Percentiles rank a stretch among this genome's conserved stretches.
Conservation (phyloP, 179 eudicot species). For the Amaranthus tricolor region DNA sequence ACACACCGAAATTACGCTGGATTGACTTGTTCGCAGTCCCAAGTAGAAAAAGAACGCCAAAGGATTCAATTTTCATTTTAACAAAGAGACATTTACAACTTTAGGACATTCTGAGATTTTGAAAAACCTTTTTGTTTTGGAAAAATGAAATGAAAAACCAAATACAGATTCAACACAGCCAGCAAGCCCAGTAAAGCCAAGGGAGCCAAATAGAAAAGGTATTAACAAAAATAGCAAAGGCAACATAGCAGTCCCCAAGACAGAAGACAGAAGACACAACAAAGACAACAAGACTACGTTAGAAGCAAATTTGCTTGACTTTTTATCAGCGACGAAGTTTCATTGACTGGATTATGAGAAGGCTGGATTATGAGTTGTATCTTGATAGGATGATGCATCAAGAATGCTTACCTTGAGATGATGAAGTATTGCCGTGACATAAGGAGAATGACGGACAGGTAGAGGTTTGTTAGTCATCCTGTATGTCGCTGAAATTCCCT, state of each 20-base stretch:
- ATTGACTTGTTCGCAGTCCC: too few species aligned
- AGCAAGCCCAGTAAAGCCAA: too few species aligned
- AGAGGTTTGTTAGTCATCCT: constrained; percentile 96
- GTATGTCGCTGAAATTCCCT: constrained; percentile 86
- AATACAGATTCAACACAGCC: too few species aligned
- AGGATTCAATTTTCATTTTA: too few species aligned
- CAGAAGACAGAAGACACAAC: too few species aligned
- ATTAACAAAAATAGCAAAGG: too few species aligned
- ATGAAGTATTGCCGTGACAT: constrained; percentile 73
- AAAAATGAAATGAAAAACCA: not conserved
- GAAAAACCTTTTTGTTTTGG: too few species aligned
- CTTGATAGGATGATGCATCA: not conserved
- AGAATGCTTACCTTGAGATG: constrained; percentile 67
- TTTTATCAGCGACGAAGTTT: not conserved
- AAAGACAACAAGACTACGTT: too few species aligned
- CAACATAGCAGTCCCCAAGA: too few species aligned
- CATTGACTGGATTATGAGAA: not conserved
- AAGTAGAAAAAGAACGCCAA: not conserved
- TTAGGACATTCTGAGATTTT: not conserved
- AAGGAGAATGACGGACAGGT: constrained; percentile 86
- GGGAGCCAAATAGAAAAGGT: too few species aligned
- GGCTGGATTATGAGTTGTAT: not conserved
- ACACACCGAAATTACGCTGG: too few species aligned
- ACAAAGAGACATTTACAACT: not conserved
- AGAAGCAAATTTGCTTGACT: not conserved